A percentile compares a stretch with the other conserved stretches of the same genome.
Conservation (phyloP, 192 early-diverging fungal species). For the Backusella morwellensis region DNA sequence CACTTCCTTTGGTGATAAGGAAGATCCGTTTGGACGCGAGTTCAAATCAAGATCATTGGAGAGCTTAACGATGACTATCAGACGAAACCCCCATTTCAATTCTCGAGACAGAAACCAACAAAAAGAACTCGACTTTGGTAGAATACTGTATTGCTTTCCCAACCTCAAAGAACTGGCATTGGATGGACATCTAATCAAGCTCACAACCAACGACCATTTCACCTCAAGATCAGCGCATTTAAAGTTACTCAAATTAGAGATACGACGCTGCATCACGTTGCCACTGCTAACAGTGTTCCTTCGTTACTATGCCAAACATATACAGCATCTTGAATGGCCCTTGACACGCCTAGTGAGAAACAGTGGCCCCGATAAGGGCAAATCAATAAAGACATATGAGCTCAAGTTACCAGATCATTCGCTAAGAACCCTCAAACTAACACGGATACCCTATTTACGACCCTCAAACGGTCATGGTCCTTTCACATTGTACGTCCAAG, state of each 20-base stretch:
- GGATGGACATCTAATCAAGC: not conserved
- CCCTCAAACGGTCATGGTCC: not conserved
- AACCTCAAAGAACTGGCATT: not conserved
- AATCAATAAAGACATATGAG: not conserved
- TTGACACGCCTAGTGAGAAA: not conserved
- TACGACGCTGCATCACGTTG: not conserved
- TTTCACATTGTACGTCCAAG: not conserved
- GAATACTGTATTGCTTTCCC: not conserved
- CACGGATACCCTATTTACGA: not conserved
- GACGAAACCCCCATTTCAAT: not conserved
- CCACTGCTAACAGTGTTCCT: not conserved
- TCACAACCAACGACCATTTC: not conserved
- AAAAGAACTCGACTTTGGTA: not conserved
- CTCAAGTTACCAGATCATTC: not conserved
- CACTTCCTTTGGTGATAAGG: not conserved
- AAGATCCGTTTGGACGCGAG: not conserved
- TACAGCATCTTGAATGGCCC: not conserved
- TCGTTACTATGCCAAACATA: not conserved
- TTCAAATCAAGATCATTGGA: not conserved
- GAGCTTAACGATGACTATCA: not conserved
- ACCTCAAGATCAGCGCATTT: not conserved
- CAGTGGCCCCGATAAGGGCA: not conserved
- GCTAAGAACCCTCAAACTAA: not conserved
- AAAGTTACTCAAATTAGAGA: not conserved
- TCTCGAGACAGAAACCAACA: not conserved